Evolutionary conservation across 768 basidiomycete species (phyloP).

Genomic region (Cystobasidiopsis lactophilus): DNA sequence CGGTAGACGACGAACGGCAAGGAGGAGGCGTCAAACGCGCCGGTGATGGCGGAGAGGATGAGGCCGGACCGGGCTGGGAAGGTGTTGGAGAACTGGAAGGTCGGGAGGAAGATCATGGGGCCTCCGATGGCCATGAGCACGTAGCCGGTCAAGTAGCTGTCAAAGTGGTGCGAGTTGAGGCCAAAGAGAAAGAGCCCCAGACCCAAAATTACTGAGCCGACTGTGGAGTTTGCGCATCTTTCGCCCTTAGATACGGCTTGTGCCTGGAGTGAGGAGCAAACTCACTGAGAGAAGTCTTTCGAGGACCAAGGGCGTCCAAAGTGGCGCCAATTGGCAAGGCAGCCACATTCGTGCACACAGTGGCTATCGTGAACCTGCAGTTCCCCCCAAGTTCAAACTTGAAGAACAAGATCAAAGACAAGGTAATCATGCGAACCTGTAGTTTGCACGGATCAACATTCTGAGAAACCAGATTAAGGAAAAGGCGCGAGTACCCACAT

Average conservation of each 20-base stretch:
- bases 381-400: too few relatives aligned
- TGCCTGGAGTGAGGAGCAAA: too few relatives aligned
- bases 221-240: too few relatives aligned
- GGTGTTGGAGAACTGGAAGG: slow-evolving; percentile 27
- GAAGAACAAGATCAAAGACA: too few relatives aligned
- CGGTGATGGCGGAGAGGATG: slow-evolving; percentile 26
- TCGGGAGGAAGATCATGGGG: slow-evolving; percentile 25
- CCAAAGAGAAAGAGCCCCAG: slow-evolving; percentile 24
- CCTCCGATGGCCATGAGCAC: slow-evolving; percentile 25
- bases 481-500: too few relatives aligned
- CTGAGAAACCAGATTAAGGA: too few relatives aligned
- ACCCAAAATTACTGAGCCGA: slow-evolving; percentile 22
- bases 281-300: slow-evolving; percentile 22
- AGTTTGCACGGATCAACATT: too few relatives aligned
- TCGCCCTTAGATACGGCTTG: too few relatives aligned
- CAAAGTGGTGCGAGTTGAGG: slow-evolving; percentile 18
- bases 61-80: slow-evolving; percentile 26
- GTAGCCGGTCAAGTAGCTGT: slow-evolving; percentile 24
- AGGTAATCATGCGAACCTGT: too few relatives aligned
- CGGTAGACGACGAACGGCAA: slow-evolving; percentile 24
- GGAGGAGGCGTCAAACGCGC: slow-evolving; percentile 26
- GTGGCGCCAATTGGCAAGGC: slow-evolving; percentile 15
- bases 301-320: slow-evolving; percentile 23
- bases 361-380: slow-evolving; percentile 24
- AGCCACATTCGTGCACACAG: slow-evolving; percentile 24